Evolutionary conservation across 108 stramenopile genomes (phyloP), one percentile per base, ranked within the genome.

Genomic region (Fragilariopsis cylindrus): DNA sequence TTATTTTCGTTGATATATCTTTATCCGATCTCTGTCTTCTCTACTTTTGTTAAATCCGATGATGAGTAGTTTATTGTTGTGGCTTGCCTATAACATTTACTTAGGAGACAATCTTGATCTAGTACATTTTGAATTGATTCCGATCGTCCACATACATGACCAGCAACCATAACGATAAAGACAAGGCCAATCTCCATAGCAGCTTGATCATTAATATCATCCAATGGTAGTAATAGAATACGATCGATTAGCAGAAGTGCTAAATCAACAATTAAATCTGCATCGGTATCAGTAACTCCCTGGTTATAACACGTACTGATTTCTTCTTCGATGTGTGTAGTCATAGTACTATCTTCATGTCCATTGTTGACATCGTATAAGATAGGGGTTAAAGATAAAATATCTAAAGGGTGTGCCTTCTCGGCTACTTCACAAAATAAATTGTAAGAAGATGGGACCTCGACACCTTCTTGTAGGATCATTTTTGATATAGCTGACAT

Each of bases 401-500:
- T 9, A 16, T 62, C 49, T 9, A 57, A n/a, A 6, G 39, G 16
- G 9, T 54, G 46, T 5, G 60, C 42, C 40, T 48, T 70, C 16
- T 55, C 49, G 4, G 65, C 53, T 13, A 66, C 63, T 30, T 71
- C 62, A 9, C 19, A 21, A 48, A 70, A 70, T 11, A 64, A 56
- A 47, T 65, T 53, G 21, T 65, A 47, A 45, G 53, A 47, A 43
- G 7, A 49, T n/a, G 55, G 65, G 46, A 55, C 5, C 2, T 71
- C 70, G 39, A 49, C 45, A 7, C 56, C 41, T 40, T 71, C 65
- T 45, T 63, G 69, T 5, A 65, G 43, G 2, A 77, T 60, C 30
- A 77, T 40, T 48, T 60, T 69, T 3, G 76, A 9, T 18, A 77
- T 15, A 55, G 70, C 57, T 18, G 70, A 60, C n/a, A 77, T 71